A percentile compares a stretch with the other conserved stretches of the same genome.
Conservation (phyloP, 768 basidiomycete genomes). For the Leccinum imitatum region DNA sequence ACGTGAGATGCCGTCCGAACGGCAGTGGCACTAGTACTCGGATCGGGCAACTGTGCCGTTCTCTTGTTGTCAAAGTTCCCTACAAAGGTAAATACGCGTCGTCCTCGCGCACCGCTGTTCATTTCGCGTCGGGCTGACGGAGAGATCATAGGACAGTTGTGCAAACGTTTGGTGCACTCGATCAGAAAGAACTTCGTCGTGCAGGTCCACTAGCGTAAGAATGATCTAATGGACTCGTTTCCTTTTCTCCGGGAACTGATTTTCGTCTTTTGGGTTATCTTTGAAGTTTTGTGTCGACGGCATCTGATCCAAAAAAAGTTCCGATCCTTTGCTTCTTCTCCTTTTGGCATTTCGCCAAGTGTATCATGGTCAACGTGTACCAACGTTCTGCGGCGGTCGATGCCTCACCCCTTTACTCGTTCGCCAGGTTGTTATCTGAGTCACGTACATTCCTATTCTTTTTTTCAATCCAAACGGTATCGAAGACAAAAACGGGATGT, state of each 20-base stretch:
- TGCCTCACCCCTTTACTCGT: background rate
- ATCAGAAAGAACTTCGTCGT: background rate
- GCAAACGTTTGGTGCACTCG: background rate
- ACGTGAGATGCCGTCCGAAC: background rate
- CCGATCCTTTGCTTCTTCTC: background rate
- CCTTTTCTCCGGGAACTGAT: background rate
- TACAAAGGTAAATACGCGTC: background rate
- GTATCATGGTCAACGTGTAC: conserved; percentile 30
- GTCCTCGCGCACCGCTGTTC: background rate
- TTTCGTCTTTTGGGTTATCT: background rate
- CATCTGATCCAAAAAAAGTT: background rate
- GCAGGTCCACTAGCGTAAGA: background rate
- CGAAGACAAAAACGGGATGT: background rate
- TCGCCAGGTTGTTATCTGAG: background rate
- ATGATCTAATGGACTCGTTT: background rate
- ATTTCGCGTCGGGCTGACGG: background rate
- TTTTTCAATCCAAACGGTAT: background rate
- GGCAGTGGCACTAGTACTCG: background rate
- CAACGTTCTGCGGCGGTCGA: conserved; percentile 9
- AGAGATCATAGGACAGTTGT: background rate
- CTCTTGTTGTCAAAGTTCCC: background rate
- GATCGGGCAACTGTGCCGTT: background rate
- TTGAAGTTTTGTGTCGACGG: background rate
- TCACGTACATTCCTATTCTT: background rate
- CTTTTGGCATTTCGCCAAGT: conserved; percentile 7